Percentiles rank a stretch among this genome's conserved stretches.
Conservation (phyloP, 345 rosid species). For the thale cress (Arabidopsis thaliana) region DNA sequence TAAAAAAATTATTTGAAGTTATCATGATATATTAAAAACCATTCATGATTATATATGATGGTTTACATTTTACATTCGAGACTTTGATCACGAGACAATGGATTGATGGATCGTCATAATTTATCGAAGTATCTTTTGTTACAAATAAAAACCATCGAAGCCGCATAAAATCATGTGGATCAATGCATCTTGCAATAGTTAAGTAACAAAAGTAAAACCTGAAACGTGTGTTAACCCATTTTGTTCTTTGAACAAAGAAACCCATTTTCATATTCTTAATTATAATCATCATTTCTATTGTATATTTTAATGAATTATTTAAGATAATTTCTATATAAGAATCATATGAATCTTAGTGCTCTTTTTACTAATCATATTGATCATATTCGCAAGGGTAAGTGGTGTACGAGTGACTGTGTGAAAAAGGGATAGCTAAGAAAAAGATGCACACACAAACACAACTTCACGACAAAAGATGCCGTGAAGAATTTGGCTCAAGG, state of each 20-base stretch:
- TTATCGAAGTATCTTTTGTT: neutral
- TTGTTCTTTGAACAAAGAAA: neutral
- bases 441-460: conserved; percentile 37
- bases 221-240: neutral
- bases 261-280: neutral
- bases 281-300: neutral
- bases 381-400: conserved; percentile 39
- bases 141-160: conserved; percentile 3
- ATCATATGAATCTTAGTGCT: conserved; percentile 32
- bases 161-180: conserved; percentile 1
- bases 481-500: conserved; percentile 40
- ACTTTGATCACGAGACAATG: neutral
- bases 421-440: conserved; percentile 20
- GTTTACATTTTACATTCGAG: neutral
- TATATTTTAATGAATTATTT: neutral
- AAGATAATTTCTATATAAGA: conserved; percentile 4
- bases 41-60: neutral
- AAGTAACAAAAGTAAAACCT: neutral
- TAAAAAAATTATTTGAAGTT: neutral
- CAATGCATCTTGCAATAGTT: neutral
- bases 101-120: neutral
- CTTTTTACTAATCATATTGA: conserved; percentile 16
- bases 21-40: neutral
- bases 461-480: conserved; percentile 47
- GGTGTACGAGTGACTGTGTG: conserved; percentile 38